Evolutionary conservation across 1,284 basidiomycete genomes (phyloP).

Genomic region (Sporisorium iseilematis-ciliati): DNA sequence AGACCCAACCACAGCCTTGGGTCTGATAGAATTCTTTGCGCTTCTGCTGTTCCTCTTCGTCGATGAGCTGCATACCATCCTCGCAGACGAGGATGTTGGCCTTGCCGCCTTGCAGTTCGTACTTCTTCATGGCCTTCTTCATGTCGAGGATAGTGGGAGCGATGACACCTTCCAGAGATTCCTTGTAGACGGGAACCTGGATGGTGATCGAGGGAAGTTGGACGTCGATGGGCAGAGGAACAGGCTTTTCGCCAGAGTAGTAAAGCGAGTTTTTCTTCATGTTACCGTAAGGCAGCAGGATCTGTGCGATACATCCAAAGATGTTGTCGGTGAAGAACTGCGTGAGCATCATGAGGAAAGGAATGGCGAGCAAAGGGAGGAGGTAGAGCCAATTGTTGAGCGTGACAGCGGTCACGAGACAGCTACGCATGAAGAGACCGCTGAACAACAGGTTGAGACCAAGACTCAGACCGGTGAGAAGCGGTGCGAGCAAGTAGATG

Average conservation of each 20-base stretch:
- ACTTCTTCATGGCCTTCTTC: constrained; percentile 87
- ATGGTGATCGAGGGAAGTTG: constrained; percentile 79
- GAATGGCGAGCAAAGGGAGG: constrained; percentile 74
- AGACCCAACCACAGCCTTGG: constrained; percentile 84
- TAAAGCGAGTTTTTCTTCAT: constrained; percentile 72
- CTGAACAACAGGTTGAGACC: constrained; percentile 72
- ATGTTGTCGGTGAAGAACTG: constrained; percentile 77
- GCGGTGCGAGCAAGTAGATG: constrained; percentile 80
- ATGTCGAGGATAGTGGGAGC: constrained; percentile 81
- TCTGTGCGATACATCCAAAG: constrained; percentile 70
- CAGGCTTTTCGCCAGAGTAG: constrained; percentile 70
- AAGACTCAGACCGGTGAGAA: constrained; percentile 80
- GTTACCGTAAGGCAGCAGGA: constrained; percentile 76
- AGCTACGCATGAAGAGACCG: constrained; percentile 75
- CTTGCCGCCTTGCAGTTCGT: constrained; percentile 84
- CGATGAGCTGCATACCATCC: constrained; percentile 78
- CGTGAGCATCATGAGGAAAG: constrained; percentile 77
- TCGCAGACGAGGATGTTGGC: constrained; percentile 82
- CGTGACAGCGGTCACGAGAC: constrained; percentile 79
- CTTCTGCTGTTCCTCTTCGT: constrained; percentile 76
- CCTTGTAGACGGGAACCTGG: constrained; percentile 83
- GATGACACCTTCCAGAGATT: constrained; percentile 71
- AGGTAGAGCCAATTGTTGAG: constrained; percentile 78
- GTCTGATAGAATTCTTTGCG: constrained; percentile 80
- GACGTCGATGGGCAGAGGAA: constrained; percentile 80